These are phyloP conservation scores for Teratosphaeria pseudoeucalypti DNA, from an alignment of 2,329 filamentous ascomycete genomes.

Conservation along the genomic window DNA sequence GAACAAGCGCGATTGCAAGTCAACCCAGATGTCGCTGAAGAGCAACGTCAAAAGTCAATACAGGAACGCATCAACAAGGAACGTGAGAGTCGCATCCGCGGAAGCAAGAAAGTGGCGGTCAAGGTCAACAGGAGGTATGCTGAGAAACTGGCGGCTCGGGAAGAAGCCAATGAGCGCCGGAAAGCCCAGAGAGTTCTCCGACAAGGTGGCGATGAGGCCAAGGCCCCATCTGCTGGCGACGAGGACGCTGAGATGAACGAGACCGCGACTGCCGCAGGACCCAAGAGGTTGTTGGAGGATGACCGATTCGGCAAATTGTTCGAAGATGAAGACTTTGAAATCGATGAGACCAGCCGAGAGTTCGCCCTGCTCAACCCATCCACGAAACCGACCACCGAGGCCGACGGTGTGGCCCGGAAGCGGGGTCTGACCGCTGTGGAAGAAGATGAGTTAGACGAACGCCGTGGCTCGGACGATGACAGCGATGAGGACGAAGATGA, in stretches of 20 bases:
- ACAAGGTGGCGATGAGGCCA: constrained; percentile 46
- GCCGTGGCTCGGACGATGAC: constrained; percentile 24
- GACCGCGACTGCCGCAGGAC: constrained; percentile 19
- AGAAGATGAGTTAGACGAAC: constrained; percentile 44
- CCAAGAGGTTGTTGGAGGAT: constrained; percentile 59
- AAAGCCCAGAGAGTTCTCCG: constrained; percentile 42
- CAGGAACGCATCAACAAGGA: constrained; percentile 96
- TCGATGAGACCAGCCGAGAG: constrained; percentile 81
- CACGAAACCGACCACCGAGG: constrained; percentile 40
- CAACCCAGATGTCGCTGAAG: constrained; percentile 88
- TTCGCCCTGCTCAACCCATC: constrained; percentile 86
- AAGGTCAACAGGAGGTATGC: constrained; percentile 78
- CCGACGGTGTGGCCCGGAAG: constrained; percentile 22
- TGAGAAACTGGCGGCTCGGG: constrained; percentile 55
- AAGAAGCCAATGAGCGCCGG: constrained; percentile 52
- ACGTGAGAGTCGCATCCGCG: constrained; percentile 84
- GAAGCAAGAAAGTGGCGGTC: constrained; percentile 77
- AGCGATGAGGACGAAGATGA: constrained; percentile 32
- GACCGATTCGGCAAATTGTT: constrained; percentile 81
- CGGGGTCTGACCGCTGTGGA: constrained; percentile 50
- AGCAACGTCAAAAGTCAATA: constrained; percentile 81
- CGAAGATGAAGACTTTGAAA: constrained; percentile 82
- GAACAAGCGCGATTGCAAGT: constrained; percentile 88
- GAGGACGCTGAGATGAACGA: constrained; percentile 45
- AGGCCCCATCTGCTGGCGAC: constrained; percentile 7